A percentile compares a stretch with the other conserved stretches of the same genome.
phyloP scores from a whole-genome alignment of 768 basidiomycete genomes.

The Lepiota venenata region DNA sequence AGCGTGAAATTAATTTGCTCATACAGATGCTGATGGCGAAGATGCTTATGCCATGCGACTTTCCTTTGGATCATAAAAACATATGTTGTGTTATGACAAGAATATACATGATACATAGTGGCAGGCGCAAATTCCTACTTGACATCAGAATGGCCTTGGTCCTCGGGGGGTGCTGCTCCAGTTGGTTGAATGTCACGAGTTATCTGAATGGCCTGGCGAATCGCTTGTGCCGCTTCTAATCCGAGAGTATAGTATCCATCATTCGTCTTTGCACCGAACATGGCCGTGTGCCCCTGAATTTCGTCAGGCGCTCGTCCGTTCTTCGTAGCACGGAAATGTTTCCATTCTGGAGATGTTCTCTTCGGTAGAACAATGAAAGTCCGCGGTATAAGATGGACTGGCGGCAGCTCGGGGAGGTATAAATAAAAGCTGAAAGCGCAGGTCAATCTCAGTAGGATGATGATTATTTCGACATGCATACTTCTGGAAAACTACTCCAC shows the following conservation, averaged over 20 bases:
- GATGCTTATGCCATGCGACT: constrained; percentile 92
- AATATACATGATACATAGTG: background rate
- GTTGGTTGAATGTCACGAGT: background rate
- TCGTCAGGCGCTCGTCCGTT: constrained; percentile 76
- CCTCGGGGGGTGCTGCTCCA: background rate
- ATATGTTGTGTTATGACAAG: constrained; percentile 6
- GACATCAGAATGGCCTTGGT: background rate
- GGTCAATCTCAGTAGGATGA: background rate
- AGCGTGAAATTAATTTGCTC: background rate
- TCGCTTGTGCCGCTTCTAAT: constrained; percentile 55
- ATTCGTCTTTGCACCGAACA: constrained; percentile 80
- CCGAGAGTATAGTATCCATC: constrained; percentile 92
- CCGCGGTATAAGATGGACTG: constrained; percentile 48
- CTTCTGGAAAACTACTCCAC: constrained; percentile 72
- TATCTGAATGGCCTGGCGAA: constrained; percentile 52
- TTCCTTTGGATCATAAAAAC: constrained; percentile 33
- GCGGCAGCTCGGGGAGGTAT: constrained; percentile 66
- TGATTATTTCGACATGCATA: constrained; percentile 31
- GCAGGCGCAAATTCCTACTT: background rate
- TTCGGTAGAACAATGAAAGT: constrained; percentile 81
- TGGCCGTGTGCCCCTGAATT: constrained; percentile 81
- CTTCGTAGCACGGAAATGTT: constrained; percentile 58
- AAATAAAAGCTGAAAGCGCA: constrained; percentile 67
- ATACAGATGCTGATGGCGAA: constrained; percentile 88
- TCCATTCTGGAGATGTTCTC: constrained; percentile 38